Percentiles rank a stretch among this genome's conserved stretches.
Conservation (phyloP, 306 rosid genomes). For the Inga laurina region DNA sequence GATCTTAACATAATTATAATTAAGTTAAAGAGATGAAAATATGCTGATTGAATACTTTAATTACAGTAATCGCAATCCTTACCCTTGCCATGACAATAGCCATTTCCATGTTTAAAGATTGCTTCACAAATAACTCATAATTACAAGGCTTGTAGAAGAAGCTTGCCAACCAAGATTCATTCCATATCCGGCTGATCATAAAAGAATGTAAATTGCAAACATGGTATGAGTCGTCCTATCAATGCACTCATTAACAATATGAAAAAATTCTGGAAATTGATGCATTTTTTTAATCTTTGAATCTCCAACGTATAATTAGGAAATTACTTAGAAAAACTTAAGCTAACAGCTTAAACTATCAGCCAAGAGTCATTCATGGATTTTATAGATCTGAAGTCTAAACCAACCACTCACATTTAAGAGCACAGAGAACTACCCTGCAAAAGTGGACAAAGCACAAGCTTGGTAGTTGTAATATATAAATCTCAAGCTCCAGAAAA, state of each 20-base stretch:
- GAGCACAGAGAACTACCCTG: neutral
- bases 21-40: conserved; percentile 1
- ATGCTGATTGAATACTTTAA: conserved; percentile 13
- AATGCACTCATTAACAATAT: conserved; percentile 13
- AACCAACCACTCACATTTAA: neutral
- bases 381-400: conserved; percentile 6
- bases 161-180: conserved; percentile 93
- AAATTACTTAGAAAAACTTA: conserved; percentile 3
- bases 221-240: conserved; percentile 7
- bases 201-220: conserved; percentile 7
- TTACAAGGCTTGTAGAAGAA: conserved; percentile 98
- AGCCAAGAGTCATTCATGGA: conserved; percentile 11
- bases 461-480: too few relatives aligned
- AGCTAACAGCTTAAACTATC: conserved; percentile 7
- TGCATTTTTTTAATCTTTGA: conserved; percentile 7
- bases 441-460: neutral
- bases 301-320: neutral
- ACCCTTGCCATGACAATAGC: conserved; percentile 99
- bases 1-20: conserved; percentile 9
- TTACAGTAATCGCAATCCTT: conserved; percentile 37
- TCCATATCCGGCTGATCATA: conserved; percentile 88
- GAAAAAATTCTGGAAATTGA: conserved; percentile 4
- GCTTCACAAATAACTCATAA: conserved; percentile 97
- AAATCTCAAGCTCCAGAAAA: neutral
- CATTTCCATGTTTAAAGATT: conserved; percentile 97